phyloP scores from a whole-genome alignment of 2,329 filamentous ascomycete species.

The Fusarium veterinarium region DNA sequence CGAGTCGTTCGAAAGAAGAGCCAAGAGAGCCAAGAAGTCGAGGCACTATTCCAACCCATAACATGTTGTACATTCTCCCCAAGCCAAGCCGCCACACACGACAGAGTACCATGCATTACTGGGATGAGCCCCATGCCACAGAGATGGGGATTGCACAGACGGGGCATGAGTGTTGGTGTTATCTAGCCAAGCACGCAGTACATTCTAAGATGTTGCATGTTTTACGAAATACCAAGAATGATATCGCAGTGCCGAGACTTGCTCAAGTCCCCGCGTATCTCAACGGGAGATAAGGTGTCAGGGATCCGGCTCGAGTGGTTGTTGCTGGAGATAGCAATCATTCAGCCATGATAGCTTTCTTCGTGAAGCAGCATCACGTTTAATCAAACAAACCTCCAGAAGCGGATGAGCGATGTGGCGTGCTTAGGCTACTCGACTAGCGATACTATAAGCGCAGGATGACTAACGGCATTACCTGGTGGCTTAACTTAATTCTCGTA shows the following conservation, averaged over 20 bases:
- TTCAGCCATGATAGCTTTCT: not conserved
- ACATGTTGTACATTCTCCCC: slow-evolving; percentile 36
- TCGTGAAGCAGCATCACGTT: not conserved
- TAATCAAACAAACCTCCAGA: not conserved
- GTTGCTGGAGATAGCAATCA: not conserved
- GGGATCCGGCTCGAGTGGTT: not conserved
- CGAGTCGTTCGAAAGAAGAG: slow-evolving; percentile 24
- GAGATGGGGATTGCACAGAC: slow-evolving; percentile 27
- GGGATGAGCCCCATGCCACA: slow-evolving; percentile 1
- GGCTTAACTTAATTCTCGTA: slow-evolving; percentile 1
- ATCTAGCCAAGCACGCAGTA: slow-evolving; percentile 30
- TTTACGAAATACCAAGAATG: slow-evolving; percentile 30
- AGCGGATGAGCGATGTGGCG: not conserved
- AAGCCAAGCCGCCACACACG: slow-evolving; percentile 34
- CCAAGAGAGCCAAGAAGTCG: slow-evolving; percentile 36
- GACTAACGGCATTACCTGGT: slow-evolving; percentile 21
- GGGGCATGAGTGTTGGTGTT: slow-evolving; percentile 26
- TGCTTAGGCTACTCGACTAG: not conserved
- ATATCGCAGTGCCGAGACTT: slow-evolving; percentile 22
- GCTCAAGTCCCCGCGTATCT: slow-evolving; percentile 13
- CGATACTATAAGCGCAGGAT: not conserved
- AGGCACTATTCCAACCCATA: slow-evolving; percentile 31
- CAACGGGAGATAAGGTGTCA: slow-evolving; percentile 8
- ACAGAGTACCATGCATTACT: slow-evolving; percentile 30
- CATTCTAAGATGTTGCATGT: slow-evolving; percentile 1